A percentile compares a stretch with the other conserved stretches of the same genome.
Conservation (phyloP, 164 flowering plant species). For the Vitis rupestris region DNA sequence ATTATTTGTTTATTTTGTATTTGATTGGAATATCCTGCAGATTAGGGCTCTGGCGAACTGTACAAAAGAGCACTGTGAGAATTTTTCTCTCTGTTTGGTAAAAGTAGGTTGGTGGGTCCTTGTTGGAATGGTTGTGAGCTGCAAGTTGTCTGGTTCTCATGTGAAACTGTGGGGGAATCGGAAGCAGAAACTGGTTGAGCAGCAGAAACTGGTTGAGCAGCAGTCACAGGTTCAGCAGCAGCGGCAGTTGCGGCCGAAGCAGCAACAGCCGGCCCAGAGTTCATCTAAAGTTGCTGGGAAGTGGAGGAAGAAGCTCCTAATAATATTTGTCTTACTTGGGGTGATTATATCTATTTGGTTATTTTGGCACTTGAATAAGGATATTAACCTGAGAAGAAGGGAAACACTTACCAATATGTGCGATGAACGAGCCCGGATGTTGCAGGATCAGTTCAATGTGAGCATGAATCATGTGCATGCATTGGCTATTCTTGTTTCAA, state of each 20-base stretch:
- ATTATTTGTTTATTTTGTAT: constrained; percentile 15
- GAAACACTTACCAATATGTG: constrained; percentile 85
- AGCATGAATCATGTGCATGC: constrained; percentile 98
- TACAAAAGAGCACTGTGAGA: constrained; percentile 20
- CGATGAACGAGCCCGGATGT: constrained; percentile 91
- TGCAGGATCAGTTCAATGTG: constrained; percentile 96
- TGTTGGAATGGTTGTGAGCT: constrained; percentile 36
- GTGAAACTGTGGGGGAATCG: constrained; percentile 25
- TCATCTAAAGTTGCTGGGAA: constrained; percentile 47
- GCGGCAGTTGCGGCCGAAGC: constrained; percentile 31
- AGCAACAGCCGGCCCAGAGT: constrained; percentile 31
- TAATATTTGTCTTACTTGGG: constrained; percentile 51
- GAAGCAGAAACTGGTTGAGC: constrained; percentile 15
- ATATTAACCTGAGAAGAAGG: constrained; percentile 38
- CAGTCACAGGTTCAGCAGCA: constrained; percentile 22
- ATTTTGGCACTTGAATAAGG: constrained; percentile 47
- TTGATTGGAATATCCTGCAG: constrained; percentile 23
- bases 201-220: constrained; percentile 12
- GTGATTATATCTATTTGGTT: constrained; percentile 46
- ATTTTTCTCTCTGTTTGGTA: constrained; percentile 19
- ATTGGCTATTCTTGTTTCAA: constrained; percentile 82
- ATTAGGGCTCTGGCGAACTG: constrained; percentile 7
- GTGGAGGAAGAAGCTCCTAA: constrained; percentile 66
- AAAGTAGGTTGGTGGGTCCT: constrained; percentile 47
- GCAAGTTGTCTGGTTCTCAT: constrained; percentile 21